phyloP scores from a whole-genome alignment of 1,284 basidiomycete species.

The Puccinia horiana region DNA sequence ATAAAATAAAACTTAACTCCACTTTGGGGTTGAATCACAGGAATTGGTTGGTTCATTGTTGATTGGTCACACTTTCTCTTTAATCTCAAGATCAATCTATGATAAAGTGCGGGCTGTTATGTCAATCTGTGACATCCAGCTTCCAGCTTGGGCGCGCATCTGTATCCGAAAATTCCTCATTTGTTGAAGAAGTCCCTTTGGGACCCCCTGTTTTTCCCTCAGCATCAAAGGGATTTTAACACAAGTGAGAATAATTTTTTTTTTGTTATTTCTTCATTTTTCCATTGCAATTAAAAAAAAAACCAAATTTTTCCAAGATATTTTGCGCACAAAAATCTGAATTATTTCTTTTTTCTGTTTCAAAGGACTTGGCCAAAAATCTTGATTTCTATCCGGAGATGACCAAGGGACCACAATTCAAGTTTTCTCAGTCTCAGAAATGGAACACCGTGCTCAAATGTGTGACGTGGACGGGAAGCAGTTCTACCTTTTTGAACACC shows the following conservation, averaged over 20 bases:
- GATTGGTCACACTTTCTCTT: neutral
- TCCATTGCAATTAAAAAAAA: neutral
- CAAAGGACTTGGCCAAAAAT: neutral
- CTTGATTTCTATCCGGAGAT: neutral
- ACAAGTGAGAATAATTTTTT: neutral
- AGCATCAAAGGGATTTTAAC: neutral
- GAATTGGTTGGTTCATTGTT: neutral
- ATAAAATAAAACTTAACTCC: neutral
- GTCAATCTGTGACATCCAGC: constrained; percentile 3
- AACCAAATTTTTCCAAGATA: too few species aligned
- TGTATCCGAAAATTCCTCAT: neutral
- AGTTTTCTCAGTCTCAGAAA: neutral
- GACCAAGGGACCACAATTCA: neutral
- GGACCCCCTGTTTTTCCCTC: neutral
- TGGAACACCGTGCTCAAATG: neutral
- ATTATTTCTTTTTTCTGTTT: neutral
- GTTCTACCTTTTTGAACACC: neutral
- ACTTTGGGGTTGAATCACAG: neutral
- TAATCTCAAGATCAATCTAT: neutral
- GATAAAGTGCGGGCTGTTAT: neutral
- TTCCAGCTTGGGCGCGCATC: neutral
- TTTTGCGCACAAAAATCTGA: neutral
- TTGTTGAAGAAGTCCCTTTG: neutral
- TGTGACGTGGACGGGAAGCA: neutral
- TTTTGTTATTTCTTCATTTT: neutral